A percentile compares a stretch with the other conserved stretches of the same genome.
phyloP scores from a whole-genome alignment of 805 yeast species.

The Pichia cabralensis region DNA sequence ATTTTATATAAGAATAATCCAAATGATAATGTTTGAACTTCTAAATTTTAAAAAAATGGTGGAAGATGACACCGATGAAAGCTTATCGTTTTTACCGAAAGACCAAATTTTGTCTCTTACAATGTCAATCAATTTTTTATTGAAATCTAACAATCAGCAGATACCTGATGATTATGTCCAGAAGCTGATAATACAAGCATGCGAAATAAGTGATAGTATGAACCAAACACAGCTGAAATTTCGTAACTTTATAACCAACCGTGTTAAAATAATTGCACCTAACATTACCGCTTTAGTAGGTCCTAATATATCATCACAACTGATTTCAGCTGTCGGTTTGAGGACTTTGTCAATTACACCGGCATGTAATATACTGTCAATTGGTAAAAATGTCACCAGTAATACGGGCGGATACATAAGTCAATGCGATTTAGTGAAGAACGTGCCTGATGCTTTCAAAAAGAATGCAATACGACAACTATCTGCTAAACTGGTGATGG shows the following conservation, averaged over 20 bases:
- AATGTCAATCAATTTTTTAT: slow-evolving; percentile 52
- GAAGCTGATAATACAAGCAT: slow-evolving; percentile 24
- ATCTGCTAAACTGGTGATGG: slow-evolving; percentile 69
- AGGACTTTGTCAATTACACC: slow-evolving; percentile 58
- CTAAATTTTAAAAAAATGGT: neutral
- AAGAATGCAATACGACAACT: slow-evolving; percentile 69
- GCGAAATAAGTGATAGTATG: slow-evolving; percentile 38
- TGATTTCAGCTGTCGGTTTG: slow-evolving; percentile 66
- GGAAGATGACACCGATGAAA: slow-evolving; percentile 6
- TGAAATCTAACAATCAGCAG: slow-evolving; percentile 1
- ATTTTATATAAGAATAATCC: slow-evolving; percentile 42
- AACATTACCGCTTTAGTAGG: slow-evolving; percentile 69
- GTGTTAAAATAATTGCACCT: slow-evolving; percentile 61
- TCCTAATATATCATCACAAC: slow-evolving; percentile 58
- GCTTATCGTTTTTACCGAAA: slow-evolving; percentile 39
- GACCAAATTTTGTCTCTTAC: slow-evolving; percentile 65
- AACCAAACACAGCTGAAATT: slow-evolving; percentile 34
- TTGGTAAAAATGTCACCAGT: slow-evolving; percentile 49
- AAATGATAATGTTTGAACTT: slow-evolving; percentile 1
- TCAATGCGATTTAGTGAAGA: slow-evolving; percentile 47
- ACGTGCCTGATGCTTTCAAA: slow-evolving; percentile 46
- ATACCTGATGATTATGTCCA: neutral
- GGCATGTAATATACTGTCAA: slow-evolving; percentile 72
- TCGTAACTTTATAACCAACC: slow-evolving; percentile 43
- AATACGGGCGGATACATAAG: slow-evolving; percentile 52